These are phyloP conservation scores for Sphagnum tenellum DNA, from an alignment of 225 moss, liverwort and hornwort species.

Conservation along the genomic window DNA sequence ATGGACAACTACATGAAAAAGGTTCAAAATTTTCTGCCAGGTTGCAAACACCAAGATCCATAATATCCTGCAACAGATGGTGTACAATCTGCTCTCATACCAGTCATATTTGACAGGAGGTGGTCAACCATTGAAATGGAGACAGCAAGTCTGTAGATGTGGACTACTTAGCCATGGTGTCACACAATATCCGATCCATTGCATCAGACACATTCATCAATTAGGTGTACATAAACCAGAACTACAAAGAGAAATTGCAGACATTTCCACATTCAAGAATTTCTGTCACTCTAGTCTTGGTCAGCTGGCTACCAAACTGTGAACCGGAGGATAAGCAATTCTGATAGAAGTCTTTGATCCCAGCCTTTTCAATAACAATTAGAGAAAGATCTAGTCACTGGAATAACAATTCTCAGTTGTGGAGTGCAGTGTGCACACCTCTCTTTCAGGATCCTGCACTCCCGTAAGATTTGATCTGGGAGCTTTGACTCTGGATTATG, in stretches of 20 bases:
- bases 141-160: conserved; percentile 71
- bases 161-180: conserved; percentile 92
- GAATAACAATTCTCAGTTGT: too few relatives aligned
- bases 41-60: background rate
- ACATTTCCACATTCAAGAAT: too few relatives aligned
- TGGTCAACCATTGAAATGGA: conserved; percentile 64
- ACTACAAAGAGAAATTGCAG: too few relatives aligned
- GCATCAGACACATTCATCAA: background rate
- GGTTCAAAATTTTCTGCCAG: background rate
- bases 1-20: background rate
- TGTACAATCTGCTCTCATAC: conserved; percentile 9
- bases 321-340: too few relatives aligned
- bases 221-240: background rate
- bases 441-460: conserved; percentile 54
- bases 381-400: too few relatives aligned
- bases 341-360: too few relatives aligned
- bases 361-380: too few relatives aligned
- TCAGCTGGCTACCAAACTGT: background rate
- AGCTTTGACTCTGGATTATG: conserved; percentile 43
- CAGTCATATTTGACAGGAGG: conserved; percentile 62
- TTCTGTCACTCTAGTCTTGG: too few relatives aligned
- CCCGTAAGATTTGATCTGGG: conserved; percentile 36
- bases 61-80: too few relatives aligned
- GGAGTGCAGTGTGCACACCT: conserved; percentile 17
- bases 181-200: conserved; percentile 35